Base-by-base conservation (phyloP, 257 asterid genomes). In the Solanum bukasovii region DNA sequence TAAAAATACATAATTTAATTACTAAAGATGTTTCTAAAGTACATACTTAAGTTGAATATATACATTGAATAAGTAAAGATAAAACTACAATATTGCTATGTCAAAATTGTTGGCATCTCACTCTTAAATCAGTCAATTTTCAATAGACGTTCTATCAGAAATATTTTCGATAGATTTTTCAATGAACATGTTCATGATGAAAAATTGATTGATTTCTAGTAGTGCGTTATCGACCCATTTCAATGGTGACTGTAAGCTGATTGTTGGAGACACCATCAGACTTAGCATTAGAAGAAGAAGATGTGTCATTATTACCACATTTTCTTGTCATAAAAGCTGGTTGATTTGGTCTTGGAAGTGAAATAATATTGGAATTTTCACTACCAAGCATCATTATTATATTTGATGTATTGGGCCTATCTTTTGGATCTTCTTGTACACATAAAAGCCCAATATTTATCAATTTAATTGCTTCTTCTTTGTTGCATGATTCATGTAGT, bases 351-450 rank as follows among this genome's bases (percentile, higher is more conserved):
- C 38, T 44, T 79, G 84, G 84, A 25, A 79, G 84, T 7, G 84
- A 79, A 25, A 14, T 4, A 79, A 79, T 79, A 79, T 79, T 56
- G 25, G 65, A 56, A 56, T 56, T 79, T 14, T 79, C 84, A 27
- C 65, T 79, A 14, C 65, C 84, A 79, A 79, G 84, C 84, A 79
- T 79, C 84, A 44, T 79, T 4, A 79, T 42, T 42, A 79, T 79
- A 27, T 44, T 79, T 79, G 84, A 42, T 44, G 84, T 79, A 31
- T 79, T 79, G 25, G 84, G 84, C 6, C 84, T 49, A 25, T 79
- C 84, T 79, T 79, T 79, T 79, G 65, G 84, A 44, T 79, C 65
- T 79, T 79, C 84, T 44, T 79, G 84, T 79, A 79, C 84, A 27
- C 84, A 79, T 23, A 79, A 79, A 79, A 79, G 84, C 25, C 84